Base-by-base conservation (phyloP, 2,329 filamentous ascomycete genomes). In the Aspergillus cejpii region DNA sequence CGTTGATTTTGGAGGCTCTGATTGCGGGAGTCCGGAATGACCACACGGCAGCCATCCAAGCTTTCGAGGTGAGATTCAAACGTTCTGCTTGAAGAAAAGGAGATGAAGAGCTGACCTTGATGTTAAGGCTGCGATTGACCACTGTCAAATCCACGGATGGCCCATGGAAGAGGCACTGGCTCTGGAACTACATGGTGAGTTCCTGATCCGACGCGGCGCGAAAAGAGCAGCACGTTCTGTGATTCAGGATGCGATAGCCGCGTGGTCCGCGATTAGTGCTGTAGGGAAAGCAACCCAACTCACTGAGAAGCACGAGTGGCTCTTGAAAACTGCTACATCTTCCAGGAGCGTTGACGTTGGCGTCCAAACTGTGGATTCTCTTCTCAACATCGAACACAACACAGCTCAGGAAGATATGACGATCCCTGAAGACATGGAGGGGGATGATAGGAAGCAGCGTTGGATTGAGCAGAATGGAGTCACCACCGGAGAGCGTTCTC, bases 101-200 rank as follows among this genome's bases (percentile, higher is more conserved):
- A 11, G 31, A 17, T 34, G 31, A 34, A 36, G n/a, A 14, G 34
- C 23, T 38, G 43, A 45, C 6, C 2, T 38, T 5, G 20, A 17
- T 75, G 76, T n/a, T 47, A 75, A 83, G 62, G 68, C 71, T 44
- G 77, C 80, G 3, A 73, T 81, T 47, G 78, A 83, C 52, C 79
- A 82, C 53, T 74, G 74, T 37, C 75, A 82, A 52, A 61, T 79
- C 1, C 71, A 82, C 56, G 72, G 72, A 11, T 80, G 78, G 56
- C 65, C 72, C 1, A 57, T 83, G 19, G 80, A 83, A 47, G 77
- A 83, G 55, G 80, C 76, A 2, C 67, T 81, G 21, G 68, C 74
- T 28, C 70, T 78, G 29, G 80, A 84, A 61, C 60, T 82, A n/a
- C 80, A 82, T 53, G 78, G 71, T 63, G 54, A 37, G 55, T 82